phyloP scores from a whole-genome alignment of 129 eudicot genomes.

The Arctium minus region DNA sequence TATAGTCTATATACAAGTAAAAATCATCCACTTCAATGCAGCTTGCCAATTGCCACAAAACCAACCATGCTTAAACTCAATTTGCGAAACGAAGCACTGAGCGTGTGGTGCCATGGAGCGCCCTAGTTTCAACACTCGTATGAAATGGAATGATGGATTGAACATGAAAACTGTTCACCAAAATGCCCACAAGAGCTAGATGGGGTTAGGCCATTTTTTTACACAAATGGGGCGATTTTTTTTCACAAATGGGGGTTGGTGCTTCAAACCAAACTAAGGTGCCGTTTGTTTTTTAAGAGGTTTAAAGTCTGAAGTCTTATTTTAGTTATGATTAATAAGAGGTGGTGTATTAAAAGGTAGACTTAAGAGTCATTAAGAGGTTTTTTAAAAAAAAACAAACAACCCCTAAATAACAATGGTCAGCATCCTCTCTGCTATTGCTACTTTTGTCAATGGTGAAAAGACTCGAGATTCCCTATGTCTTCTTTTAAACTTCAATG shows the following conservation, averaged over 20 bases:
- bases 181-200: conserved; percentile 48
- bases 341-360: too few species aligned
- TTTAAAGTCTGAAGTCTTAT: too few species aligned
- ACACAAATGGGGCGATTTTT: conserved; percentile 47
- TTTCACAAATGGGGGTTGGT: conserved; percentile 35
- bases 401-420: conserved; percentile 23
- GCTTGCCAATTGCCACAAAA: conserved; percentile 37
- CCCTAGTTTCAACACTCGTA: conserved; percentile 47
- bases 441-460: conserved; percentile 22
- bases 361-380: too few species aligned
- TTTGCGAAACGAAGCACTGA: conserved; percentile 13
- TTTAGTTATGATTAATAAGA: too few species aligned
- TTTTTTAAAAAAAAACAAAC: too few species aligned
- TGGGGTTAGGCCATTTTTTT: conserved; percentile 35
- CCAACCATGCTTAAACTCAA: conserved; percentile 42
- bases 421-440: conserved; percentile 60
- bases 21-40: conserved; percentile 42
- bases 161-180: conserved; percentile 31
- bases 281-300: too few species aligned
- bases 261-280: too few species aligned
- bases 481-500: too few species aligned
- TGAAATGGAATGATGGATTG: not conserved
- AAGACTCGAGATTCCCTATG: too few species aligned
- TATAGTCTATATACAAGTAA: too few species aligned
- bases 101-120: conserved; percentile 23